Percentiles rank a stretch among this genome's conserved stretches.
Conservation (phyloP, 768 basidiomycete genomes). For the Gelatoporia subvermispora region DNA sequence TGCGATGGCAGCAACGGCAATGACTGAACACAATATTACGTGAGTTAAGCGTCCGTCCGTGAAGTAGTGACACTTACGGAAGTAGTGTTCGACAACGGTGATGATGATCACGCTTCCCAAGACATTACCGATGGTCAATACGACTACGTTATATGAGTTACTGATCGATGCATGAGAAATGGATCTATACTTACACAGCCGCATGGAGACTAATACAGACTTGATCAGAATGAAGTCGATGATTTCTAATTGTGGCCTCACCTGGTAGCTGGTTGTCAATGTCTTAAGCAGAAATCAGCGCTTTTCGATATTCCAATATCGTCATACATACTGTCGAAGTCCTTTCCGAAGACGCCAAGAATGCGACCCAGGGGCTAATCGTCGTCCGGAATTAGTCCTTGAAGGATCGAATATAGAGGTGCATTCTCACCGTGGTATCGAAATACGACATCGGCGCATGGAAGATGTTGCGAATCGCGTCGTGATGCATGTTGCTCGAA, state of each 20-base stretch:
- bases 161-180: too few relatives aligned
- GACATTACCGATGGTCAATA: constrained; percentile 46
- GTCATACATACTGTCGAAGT: constrained; percentile 48
- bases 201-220: constrained; percentile 43
- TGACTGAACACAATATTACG: constrained; percentile 31
- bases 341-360: constrained; percentile 59
- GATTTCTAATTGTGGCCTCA: constrained; percentile 20
- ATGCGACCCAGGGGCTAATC: constrained; percentile 53
- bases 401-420: not conserved
- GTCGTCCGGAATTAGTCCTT: not conserved
- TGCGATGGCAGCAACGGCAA: constrained; percentile 47
- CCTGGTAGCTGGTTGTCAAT: constrained; percentile 59
- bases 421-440: constrained; percentile 50
- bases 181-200: constrained; percentile 41
- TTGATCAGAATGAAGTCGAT: not conserved
- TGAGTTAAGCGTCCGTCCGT: not conserved
- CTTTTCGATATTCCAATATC: not conserved
- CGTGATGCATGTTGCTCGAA: constrained; percentile 57
- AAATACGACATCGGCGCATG: constrained; percentile 77
- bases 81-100: constrained; percentile 55
- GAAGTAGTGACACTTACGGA: constrained; percentile 36
- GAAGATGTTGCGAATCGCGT: constrained; percentile 52
- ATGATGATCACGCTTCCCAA: constrained; percentile 51
- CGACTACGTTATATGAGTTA: constrained; percentile 29
- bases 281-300: constrained; percentile 25